Evolutionary conservation across 2,329 filamentous ascomycete genomes (phyloP).

Genomic region (Exophiala spinifera): DNA sequence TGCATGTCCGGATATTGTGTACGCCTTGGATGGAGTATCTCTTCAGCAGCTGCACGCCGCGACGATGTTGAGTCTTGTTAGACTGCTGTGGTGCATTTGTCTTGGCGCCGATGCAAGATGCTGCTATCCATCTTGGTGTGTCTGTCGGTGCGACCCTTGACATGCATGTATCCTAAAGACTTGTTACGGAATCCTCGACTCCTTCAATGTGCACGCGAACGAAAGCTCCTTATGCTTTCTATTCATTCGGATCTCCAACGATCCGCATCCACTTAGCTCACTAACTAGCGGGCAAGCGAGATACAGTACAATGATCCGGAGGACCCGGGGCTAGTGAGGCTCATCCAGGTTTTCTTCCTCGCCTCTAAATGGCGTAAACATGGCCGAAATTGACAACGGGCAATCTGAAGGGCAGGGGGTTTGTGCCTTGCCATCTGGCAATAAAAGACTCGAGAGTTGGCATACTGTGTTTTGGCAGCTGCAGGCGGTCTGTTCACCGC

Average conservation of each 20-base stretch:
- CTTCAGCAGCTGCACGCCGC: background rate
- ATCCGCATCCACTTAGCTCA: constrained; percentile 11
- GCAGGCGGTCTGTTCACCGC: background rate
- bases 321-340: background rate
- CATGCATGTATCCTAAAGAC: no score
- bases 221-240: background rate
- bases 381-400: constrained; percentile 9
- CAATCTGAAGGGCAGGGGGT: constrained; percentile 17
- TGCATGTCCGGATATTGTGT: background rate
- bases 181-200: background rate
- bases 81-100: background rate
- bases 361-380: constrained; percentile 6
- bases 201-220: background rate
- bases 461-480: background rate
- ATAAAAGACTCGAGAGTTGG: background rate
- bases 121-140: no score
- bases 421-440: constrained; percentile 9
- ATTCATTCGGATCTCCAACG: background rate
- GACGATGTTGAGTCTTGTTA: no score
- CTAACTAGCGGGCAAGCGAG: constrained; percentile 11
- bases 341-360: no score
- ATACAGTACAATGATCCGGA: constrained; percentile 20
- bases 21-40: background rate
- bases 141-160: no score
- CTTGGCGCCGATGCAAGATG: no score